phyloP scores from a whole-genome alignment of 352 stramenopile genomes.

The Elongisporangium anandrum region DNA sequence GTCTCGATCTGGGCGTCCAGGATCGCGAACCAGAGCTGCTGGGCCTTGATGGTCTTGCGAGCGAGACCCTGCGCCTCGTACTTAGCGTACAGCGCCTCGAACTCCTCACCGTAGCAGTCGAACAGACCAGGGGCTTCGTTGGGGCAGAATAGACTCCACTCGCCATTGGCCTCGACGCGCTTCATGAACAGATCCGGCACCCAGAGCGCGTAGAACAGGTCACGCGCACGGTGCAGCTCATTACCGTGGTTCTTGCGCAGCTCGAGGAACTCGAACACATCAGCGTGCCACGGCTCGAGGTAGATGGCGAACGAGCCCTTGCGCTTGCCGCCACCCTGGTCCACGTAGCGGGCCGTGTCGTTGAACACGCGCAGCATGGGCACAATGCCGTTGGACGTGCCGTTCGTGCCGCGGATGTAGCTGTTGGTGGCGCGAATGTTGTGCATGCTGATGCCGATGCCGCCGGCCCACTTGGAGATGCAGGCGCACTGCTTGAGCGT shows the following conservation, averaged over 20 bases:
- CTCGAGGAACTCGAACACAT: constrained; percentile 98
- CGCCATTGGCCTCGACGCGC: constrained; percentile 94
- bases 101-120: constrained; percentile 93
- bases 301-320: constrained; percentile 99
- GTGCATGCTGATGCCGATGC: constrained; percentile 98
- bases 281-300: constrained; percentile 98
- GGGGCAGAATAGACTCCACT: constrained; percentile 98
- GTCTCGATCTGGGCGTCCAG: constrained; percentile 99
- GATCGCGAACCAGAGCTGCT: constrained; percentile 99
- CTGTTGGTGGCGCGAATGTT: constrained; percentile 96
- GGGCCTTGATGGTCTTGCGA: constrained; percentile 95
- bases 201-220: constrained; percentile 99
- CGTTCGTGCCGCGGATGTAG: constrained; percentile 99
- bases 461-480: constrained; percentile 99
- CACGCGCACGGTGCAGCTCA: constrained; percentile 94
- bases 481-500: constrained; percentile 98
- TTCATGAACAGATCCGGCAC: constrained; percentile 99
- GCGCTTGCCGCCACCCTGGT: constrained; percentile 97
- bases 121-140: constrained; percentile 96
- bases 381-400: constrained; percentile 98
- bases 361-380: constrained; percentile 99
- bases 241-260: constrained; percentile 99
- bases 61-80: constrained; percentile 96
- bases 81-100: constrained; percentile 93
- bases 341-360: constrained; percentile 99